phyloP scores from a whole-genome alignment of 306 rosid genomes.

The Pueraria montana region DNA sequence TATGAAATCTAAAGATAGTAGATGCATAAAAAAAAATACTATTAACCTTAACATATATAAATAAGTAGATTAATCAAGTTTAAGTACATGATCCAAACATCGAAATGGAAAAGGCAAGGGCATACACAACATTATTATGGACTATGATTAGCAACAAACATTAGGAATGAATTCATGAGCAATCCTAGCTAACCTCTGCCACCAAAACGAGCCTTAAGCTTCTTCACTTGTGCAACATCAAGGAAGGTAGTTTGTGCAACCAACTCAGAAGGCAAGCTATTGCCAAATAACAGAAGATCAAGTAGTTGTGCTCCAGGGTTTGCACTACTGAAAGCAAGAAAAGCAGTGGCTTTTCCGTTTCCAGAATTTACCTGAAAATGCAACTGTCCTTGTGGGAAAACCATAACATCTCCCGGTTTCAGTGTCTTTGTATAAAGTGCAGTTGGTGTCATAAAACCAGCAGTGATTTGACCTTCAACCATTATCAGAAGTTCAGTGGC shows the following conservation, averaged over 20 bases:
- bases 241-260: slow-evolving; percentile 66
- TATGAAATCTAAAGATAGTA: neutral
- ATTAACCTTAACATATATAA: too few relatives aligned
- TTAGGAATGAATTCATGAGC: neutral
- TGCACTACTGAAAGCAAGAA: slow-evolving; percentile 63
- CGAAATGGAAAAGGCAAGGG: neutral
- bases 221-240: slow-evolving; percentile 61
- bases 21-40: too few relatives aligned
- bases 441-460: slow-evolving; percentile 64
- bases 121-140: neutral
- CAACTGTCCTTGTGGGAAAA: slow-evolving; percentile 72
- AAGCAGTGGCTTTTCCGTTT: slow-evolving; percentile 47
- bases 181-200: slow-evolving; percentile 47
- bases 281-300: slow-evolving; percentile 68
- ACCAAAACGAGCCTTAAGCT: slow-evolving; percentile 78
- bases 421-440: slow-evolving; percentile 55
- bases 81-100: too few relatives aligned
- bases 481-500: slow-evolving; percentile 63
- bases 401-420: slow-evolving; percentile 62
- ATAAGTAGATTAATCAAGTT: too few relatives aligned
- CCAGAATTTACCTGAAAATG: slow-evolving; percentile 74
- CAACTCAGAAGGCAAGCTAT: slow-evolving; percentile 53
- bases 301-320: slow-evolving; percentile 73
- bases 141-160: neutral
- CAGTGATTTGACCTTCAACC: slow-evolving; percentile 57